A percentile compares a stretch with the other conserved stretches of the same genome.
Evolutionary conservation across 148 eudicot species (phyloP).

Genomic region (Hydrangea macrophylla): DNA sequence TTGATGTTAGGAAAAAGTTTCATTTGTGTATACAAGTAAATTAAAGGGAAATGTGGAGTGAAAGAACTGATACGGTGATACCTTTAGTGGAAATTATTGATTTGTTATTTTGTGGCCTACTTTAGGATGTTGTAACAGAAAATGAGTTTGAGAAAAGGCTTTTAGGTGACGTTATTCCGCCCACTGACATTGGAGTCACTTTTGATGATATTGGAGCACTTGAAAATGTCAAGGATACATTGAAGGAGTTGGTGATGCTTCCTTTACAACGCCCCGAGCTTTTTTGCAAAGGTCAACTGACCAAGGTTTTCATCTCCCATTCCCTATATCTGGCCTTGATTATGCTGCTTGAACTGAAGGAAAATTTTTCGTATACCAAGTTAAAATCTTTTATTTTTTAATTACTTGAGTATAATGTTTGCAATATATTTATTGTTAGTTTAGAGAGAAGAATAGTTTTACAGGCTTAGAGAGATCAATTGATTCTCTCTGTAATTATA

Average conservation of each 20-base stretch:
- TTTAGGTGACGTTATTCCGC: constrained; percentile 85
- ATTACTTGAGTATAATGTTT: no score
- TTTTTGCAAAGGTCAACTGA: constrained; percentile 91
- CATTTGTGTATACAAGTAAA: neutral
- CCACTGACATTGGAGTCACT: constrained; percentile 92
- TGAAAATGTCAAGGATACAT: constrained; percentile 93
- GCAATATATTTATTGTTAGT: no score
- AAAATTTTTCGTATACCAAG: no score
- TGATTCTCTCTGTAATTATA: no score
- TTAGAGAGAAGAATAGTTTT: no score
- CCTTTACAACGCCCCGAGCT: constrained; percentile 97
- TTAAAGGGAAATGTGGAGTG: neutral
- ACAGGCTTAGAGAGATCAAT: no score
- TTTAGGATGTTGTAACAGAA: constrained; percentile 88
- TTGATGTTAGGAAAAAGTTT: neutral
- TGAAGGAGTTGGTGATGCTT: constrained; percentile 98
- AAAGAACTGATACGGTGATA: no score
- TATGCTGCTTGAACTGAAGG: neutral
- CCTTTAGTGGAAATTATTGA: neutral
- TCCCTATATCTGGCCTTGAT: constrained; percentile 7
- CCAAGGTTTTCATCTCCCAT: constrained; percentile 57
- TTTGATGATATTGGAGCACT: constrained; percentile 99
- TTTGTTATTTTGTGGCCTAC: constrained; percentile 16
- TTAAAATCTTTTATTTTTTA: no score
- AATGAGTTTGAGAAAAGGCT: constrained; percentile 96